Base-by-base conservation (phyloP, 805 yeast species). In the Myxozyma kluyveri region DNA sequence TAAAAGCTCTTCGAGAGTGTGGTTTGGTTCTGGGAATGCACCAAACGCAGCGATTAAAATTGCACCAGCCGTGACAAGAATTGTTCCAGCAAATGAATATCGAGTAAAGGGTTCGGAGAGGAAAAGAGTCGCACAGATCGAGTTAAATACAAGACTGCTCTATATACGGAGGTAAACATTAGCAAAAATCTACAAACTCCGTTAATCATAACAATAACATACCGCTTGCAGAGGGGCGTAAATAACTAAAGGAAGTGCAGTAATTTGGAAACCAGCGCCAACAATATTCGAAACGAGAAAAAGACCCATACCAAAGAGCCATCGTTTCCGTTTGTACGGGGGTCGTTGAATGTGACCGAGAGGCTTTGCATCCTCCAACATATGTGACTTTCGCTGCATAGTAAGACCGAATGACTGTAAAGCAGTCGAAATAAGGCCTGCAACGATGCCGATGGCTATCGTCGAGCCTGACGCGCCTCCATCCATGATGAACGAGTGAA, bases 161-260 rank as follows among this genome's bases (percentile, higher is more conserved):
- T 52, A 24, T 12, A 29, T 19, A 4, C 12, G 2, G 31, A 3
- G 45, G 39, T 21, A 36, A 43, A 23, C 21, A n/a, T 26, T 2
- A 17, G 7, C 32, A 18, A 26, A 21, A 12, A 5, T 26, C 27
- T 31, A 19, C 18, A 29, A 32, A 22, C 12, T 7, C 12, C 40
- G 37, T 10, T 17, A 10, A 14, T 27, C 21, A 23, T 9, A 7
- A 27, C 9, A 12, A 17, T 12, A 21, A 38, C 55, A 22, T 49
- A 84, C 80, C 23, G 95, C 88, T 65, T 88, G 96, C 49, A 88
- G 69, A 0, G 96, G 96, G 22, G 89, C 82, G 52, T 88, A 67
- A 1, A 89, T 76, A 40, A 88, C 83, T 54, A 89, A 71, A 0
- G 96, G 96, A 38, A 88, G 72, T 1, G 96, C 84, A 0, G 93